phyloP scores from a whole-genome alignment of 2,329 filamentous ascomycete species.

The Apiospora hydei region DNA sequence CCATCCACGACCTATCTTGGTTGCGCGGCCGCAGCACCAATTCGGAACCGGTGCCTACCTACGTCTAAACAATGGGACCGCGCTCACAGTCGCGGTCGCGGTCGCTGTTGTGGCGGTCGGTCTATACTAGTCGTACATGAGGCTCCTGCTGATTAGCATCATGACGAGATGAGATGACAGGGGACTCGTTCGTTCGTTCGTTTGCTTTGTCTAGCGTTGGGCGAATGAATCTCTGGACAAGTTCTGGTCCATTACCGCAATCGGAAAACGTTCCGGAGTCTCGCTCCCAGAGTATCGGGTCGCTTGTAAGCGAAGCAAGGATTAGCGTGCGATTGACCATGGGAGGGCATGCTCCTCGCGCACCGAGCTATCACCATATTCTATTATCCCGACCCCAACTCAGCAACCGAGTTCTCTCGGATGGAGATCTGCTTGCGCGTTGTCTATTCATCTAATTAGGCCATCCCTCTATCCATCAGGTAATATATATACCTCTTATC shows the following conservation, averaged over 20 bases:
- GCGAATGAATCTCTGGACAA: slow-evolving; percentile 4
- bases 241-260: not conserved
- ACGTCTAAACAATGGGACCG: not conserved
- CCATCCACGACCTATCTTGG: not conserved
- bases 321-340: not conserved
- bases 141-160: not conserved
- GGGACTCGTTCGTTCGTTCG: not conserved
- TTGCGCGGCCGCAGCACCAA: not conserved
- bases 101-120: not conserved
- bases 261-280: slow-evolving; percentile 13
- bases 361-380: not conserved
- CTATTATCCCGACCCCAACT: not conserved
- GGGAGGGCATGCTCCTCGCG: not conserved
- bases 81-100: not conserved
- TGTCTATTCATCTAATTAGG: not conserved
- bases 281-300: slow-evolving; percentile 10
- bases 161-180: not conserved
- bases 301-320: slow-evolving; percentile 1
- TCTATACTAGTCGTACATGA: not conserved
- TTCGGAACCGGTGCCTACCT: not conserved
- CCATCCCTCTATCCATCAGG: not conserved
- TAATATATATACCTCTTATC: not conserved
- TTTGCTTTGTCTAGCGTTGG: not conserved
- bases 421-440: not conserved
- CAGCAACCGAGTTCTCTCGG: not conserved